Percentiles rank a stretch among this genome's conserved stretches.
These are phyloP conservation scores for Paspalum notatum DNA, from an alignment of 176 grass and related monocot species.

Conservation along the genomic window DNA sequence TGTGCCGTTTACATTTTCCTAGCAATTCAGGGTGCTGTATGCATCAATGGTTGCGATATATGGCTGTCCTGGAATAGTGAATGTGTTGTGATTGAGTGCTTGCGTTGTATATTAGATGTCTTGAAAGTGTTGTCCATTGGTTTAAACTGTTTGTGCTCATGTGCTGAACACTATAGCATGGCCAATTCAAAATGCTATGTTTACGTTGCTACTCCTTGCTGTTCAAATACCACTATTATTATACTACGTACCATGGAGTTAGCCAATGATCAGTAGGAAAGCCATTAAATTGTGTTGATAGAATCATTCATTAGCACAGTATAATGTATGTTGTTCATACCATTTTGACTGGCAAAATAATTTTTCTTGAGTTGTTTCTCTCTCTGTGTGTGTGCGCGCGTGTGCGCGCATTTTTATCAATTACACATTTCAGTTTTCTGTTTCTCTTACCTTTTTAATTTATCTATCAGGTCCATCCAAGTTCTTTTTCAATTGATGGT, in stretches of 20 bases:
- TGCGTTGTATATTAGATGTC: not conserved
- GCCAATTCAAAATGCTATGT: no score
- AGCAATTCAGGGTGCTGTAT: not conserved
- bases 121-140: not conserved
- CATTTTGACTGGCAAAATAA: not conserved
- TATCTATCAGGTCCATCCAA: slow-evolving; percentile 72
- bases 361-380: not conserved
- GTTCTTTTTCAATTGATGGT: slow-evolving; percentile 90
- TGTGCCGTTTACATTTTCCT: not conserved
- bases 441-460: slow-evolving; percentile 6
- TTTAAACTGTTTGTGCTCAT: not conserved
- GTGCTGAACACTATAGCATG: not conserved
- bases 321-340: not conserved
- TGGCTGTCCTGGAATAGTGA: not conserved
- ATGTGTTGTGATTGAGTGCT: not conserved
- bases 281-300: not conserved
- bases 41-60: not conserved
- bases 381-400: no score
- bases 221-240: not conserved
- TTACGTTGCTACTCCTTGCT: not conserved
- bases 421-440: not conserved
- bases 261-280: not conserved
- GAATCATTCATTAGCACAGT: not conserved
- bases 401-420: not conserved
- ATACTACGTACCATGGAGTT: not conserved